phyloP scores from a whole-genome alignment of 176 grass and related monocot genomes.

The Dendrocalamus sinicus region DNA sequence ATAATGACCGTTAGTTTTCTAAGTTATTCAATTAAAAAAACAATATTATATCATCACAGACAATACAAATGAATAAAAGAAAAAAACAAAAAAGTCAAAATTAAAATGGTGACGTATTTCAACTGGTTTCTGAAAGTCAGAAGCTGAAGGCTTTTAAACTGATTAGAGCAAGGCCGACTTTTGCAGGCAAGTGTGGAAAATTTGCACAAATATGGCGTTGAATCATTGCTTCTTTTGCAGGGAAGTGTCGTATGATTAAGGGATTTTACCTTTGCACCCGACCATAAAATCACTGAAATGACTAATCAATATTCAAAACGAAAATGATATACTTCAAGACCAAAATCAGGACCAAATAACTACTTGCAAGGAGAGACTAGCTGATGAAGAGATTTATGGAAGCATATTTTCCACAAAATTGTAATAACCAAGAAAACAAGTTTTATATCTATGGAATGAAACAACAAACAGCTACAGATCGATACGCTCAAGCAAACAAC shows the following conservation, averaged over 20 bases:
- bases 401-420: constrained; percentile 34
- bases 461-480: constrained; percentile 46
- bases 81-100: too few species aligned
- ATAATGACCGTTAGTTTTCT: too few species aligned
- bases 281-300: not conserved
- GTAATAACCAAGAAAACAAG: constrained; percentile 15
- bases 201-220: not conserved
- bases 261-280: not conserved
- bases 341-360: constrained; percentile 8
- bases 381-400: not conserved
- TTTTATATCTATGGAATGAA: constrained; percentile 50
- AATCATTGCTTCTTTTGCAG: not conserved
- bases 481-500: not conserved
- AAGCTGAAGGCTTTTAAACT: too few species aligned
- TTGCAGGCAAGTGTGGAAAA: not conserved
- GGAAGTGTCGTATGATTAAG: not conserved
- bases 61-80: fast-evolving
- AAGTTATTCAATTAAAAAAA: too few species aligned
- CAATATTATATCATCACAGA: too few species aligned
- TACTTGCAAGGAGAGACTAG: too few species aligned
- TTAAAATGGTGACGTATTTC: too few species aligned
- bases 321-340: not conserved
- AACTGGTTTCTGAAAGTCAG: too few species aligned
- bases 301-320: not conserved
- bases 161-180: too few species aligned